Evolutionary conservation across 73 alveolate species (phyloP), one percentile per base, ranked within the genome.

Genomic region (Paramecium octaurelia): DNA sequence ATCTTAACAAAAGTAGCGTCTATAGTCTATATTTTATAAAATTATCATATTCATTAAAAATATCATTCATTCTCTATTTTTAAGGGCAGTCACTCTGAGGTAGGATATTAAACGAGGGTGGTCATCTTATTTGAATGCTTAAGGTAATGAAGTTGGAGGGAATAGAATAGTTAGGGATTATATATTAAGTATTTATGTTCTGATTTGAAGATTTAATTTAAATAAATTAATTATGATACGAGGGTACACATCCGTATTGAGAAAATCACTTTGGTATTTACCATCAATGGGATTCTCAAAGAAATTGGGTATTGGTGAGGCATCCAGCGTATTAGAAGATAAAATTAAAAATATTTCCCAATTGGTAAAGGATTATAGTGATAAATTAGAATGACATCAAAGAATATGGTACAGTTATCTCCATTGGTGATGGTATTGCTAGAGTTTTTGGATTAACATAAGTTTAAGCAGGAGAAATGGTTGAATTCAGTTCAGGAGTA

Each of bases 401-500:
- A 48, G 99, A 97, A 86, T 97, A 93, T 96, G 99, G 99, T 42
- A 95, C 98, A 80, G 99, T 98, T 57, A 95, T 97, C 92, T 95
- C 99, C 36, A 95, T 97, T 88, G 99, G 99, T 60, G 99, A 98
- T 92, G 99, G 99, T 86, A 97, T 98, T 92, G 99, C 99, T 83
- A 95, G 99, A 92, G 99, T 98, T 90, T 96, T 92, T 92, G 99
- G 99, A 85, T 96, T 98, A 85, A 96, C 95, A 91, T 93, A 95
- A 88, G 99, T 97, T 73, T 95, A 98, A 93, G 99, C 99, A 24
- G 99, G 99, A 76, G 99, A 98, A 94, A 97, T 98, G 99, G 99
- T 98, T 23, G 99, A 98, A 94, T 98, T 98, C 96, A 85, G 94
- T 83, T 70, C 97, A 29, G 99, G 99, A 23, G 93, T 98, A 92